These are phyloP conservation scores for Floccularia luteovirens DNA, from an alignment of 768 basidiomycete species.

Conservation along the genomic window DNA sequence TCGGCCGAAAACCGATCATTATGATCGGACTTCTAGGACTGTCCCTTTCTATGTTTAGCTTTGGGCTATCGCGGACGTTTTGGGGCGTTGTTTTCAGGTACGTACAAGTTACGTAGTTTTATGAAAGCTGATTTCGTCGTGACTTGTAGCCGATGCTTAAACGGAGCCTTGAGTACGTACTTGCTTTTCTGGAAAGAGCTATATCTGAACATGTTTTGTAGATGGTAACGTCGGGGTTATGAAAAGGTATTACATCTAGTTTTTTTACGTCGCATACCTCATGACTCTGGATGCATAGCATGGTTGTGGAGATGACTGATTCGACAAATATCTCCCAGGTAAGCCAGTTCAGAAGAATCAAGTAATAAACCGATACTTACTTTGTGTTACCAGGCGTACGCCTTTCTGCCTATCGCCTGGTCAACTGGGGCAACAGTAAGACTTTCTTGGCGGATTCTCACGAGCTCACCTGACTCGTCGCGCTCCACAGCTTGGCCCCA, in stretches of 20 bases:
- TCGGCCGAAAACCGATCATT: conserved; percentile 56
- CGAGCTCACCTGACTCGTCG: no score
- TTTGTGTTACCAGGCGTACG: conserved; percentile 53
- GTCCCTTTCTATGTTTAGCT: conserved; percentile 44
- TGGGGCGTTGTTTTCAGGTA: conserved; percentile 50
- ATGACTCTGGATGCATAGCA: no score
- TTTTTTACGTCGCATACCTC: neutral
- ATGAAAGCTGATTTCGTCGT: neutral
- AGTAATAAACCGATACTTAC: no score
- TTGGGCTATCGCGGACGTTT: conserved; percentile 56
- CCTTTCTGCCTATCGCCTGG: conserved; percentile 53
- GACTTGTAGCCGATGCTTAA: conserved; percentile 56
- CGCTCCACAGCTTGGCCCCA: conserved; percentile 23
- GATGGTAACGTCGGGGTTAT: conserved; percentile 40
- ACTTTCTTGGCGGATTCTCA: conserved; percentile 16
- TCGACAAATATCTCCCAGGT: conserved; percentile 35
- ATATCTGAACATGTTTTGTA: neutral
- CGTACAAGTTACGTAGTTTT: conserved; percentile 3
- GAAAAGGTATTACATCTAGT: conserved; percentile 29
- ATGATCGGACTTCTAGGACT: conserved; percentile 48
- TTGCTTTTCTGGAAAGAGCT: conserved; percentile 2
- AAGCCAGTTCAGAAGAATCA: conserved; percentile 30
- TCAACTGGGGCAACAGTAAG: conserved; percentile 32
- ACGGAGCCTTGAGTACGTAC: conserved; percentile 60
- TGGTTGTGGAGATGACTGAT: conserved; percentile 62